Percentiles rank a stretch among this genome's conserved stretches.
These are phyloP conservation scores for Glaciozyma martinii DNA, from an alignment of 768 basidiomycete species.

Conservation along the genomic window DNA sequence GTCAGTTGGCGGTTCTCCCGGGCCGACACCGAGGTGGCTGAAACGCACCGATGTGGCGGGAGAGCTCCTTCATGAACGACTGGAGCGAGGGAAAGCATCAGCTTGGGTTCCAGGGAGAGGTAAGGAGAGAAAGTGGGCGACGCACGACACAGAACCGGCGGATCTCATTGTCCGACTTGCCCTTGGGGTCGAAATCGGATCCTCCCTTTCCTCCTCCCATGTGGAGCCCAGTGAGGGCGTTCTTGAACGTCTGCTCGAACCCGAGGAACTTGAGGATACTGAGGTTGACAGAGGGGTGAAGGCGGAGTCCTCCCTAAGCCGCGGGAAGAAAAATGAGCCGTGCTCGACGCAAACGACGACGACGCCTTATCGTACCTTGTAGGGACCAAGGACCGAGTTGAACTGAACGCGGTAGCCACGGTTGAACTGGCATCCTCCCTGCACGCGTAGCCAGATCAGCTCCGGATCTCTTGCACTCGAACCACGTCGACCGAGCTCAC, in stretches of 20 bases:
- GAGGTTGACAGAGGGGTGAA: conserved; percentile 70
- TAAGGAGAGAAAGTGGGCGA: conserved; percentile 3
- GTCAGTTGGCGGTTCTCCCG: conserved; percentile 1
- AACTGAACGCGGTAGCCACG: conserved; percentile 68
- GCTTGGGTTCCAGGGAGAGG: background rate
- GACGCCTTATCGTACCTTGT: conserved; percentile 20
- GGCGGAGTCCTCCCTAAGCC: conserved; percentile 60
- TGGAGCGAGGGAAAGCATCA: conserved; percentile 31
- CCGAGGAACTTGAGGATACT: conserved; percentile 77
- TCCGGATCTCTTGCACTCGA: conserved; percentile 43
- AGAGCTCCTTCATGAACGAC: conserved; percentile 67
- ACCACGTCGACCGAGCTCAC: conserved; percentile 7
- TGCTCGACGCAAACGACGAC: background rate
- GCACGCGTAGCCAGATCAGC: background rate
- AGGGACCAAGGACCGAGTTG: conserved; percentile 65
- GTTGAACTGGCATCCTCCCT: conserved; percentile 58
- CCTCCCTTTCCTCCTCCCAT: conserved; percentile 78
- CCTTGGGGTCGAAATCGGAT: conserved; percentile 72
- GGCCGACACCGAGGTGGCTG: background rate
- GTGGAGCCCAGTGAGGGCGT: conserved; percentile 63
- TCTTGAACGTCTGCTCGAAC: conserved; percentile 56
- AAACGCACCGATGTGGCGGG: conserved; percentile 49
- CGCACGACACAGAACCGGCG: conserved; percentile 54
- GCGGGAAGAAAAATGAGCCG: background rate
- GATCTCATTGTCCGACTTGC: conserved; percentile 65